Conservation (phyloP, 768 basidiomycete species). For the Epithele typhae region DNA sequence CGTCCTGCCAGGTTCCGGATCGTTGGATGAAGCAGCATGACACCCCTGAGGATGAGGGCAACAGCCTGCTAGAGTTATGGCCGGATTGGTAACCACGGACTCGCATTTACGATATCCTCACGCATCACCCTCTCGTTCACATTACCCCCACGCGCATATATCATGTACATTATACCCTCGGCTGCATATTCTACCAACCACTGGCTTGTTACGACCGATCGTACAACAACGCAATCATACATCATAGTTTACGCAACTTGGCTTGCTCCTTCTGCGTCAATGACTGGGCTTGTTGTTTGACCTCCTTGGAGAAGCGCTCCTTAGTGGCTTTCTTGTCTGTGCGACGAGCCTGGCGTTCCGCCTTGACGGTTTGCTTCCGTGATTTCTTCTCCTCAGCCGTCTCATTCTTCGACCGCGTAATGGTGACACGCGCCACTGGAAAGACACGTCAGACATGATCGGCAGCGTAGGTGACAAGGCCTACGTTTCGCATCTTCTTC, state of each 20-base stretch:
- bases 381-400: conserved; percentile 68
- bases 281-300: conserved; percentile 52
- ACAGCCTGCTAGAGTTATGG: conserved; percentile 34
- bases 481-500: conserved; percentile 19
- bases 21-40: conserved; percentile 89
- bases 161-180: not conserved
- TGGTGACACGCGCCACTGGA: conserved; percentile 40
- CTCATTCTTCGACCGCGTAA: conserved; percentile 73
- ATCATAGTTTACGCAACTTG: conserved; percentile 27
- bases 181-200: not conserved
- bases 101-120: not conserved
- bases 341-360: conserved; percentile 58
- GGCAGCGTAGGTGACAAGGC: too few species aligned
- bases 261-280: conserved; percentile 41
- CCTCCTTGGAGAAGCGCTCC: conserved; percentile 59
- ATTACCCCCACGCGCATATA: not conserved
- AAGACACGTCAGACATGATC: too few species aligned
- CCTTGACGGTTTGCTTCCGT: conserved; percentile 67
- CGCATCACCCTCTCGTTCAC: not conserved
- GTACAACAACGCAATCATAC: conserved; percentile 18
- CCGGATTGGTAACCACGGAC: conserved; percentile 31
- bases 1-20: conserved; percentile 65
- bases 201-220: not conserved
- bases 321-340: conserved; percentile 63
- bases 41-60: conserved; percentile 68